phyloP scores from a whole-genome alignment of 352 stramenopile species.

The Thraustochytrium sp. region DNA sequence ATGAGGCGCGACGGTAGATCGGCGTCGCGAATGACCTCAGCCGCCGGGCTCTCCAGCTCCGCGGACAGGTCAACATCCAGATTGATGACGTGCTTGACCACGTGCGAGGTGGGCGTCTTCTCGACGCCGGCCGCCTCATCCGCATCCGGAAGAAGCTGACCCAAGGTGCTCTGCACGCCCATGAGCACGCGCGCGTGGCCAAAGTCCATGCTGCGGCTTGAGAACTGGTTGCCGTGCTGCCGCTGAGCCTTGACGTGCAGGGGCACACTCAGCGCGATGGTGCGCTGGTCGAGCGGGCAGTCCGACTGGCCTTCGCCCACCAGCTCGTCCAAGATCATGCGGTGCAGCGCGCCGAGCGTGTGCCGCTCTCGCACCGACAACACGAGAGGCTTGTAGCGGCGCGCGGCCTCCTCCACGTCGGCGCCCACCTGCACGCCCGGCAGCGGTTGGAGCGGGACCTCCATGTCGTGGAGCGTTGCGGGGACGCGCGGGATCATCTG shows the following conservation, averaged over 20 bases:
- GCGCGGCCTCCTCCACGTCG: background rate
- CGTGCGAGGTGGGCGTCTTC: background rate
- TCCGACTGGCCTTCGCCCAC: background rate
- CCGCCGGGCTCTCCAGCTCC: background rate
- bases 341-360: conserved; percentile 12
- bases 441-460: background rate
- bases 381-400: background rate
- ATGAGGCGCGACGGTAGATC: conserved; percentile 12
- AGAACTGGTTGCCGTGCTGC: background rate
- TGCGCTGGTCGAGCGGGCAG: background rate
- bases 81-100: background rate
- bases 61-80: background rate
- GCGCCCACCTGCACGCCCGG: background rate
- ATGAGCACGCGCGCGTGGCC: conserved; percentile 6
- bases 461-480: background rate
- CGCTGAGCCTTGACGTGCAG: conserved; percentile 15
- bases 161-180: background rate
- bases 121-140: background rate
- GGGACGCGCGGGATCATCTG: conserved; percentile 15
- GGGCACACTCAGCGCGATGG: conserved; percentile 1
- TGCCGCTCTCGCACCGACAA: background rate
- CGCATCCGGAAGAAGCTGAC: background rate
- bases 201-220: background rate
- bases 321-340: conserved; percentile 14
- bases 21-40: background rate